Evolutionary conservation across 768 basidiomycete species (phyloP).

Genomic region (Cantharellus anzutake): DNA sequence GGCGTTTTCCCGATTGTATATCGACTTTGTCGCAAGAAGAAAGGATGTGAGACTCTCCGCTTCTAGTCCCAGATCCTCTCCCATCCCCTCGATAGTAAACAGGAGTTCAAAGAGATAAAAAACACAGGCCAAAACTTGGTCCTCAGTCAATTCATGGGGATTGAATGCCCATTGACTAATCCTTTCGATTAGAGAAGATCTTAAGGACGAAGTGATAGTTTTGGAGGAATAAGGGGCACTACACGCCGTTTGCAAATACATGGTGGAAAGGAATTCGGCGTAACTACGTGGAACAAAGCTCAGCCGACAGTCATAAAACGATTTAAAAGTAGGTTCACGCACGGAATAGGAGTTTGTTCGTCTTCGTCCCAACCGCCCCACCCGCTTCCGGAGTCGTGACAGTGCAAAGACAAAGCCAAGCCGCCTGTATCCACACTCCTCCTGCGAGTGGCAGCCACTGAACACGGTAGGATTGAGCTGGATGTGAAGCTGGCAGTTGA

Average conservation of each 20-base stretch:
- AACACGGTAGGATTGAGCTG: no score
- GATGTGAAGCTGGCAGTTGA: no score
- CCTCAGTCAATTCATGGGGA: conserved; percentile 63
- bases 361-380: conserved; percentile 44
- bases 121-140: conserved; percentile 65
- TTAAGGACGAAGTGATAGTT: conserved; percentile 15
- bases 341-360: conserved; percentile 24
- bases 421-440: conserved; percentile 84
- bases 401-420: conserved; percentile 50
- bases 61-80: conserved; percentile 19
- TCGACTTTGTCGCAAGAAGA: conserved; percentile 70
- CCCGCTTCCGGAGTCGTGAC: conserved; percentile 36
- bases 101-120: conserved; percentile 75
- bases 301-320: conserved; percentile 2
- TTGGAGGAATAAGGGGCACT: background rate
- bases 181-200: conserved; percentile 41
- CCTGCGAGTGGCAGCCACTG: conserved; percentile 20
- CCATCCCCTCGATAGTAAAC: conserved; percentile 44
- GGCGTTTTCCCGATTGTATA: conserved; percentile 79
- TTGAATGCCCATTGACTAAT: conserved; percentile 82
- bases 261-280: conserved; percentile 68
- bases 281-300: conserved; percentile 27
- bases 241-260: conserved; percentile 58
- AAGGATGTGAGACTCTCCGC: conserved; percentile 59
- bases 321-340: conserved; percentile 14